phyloP scores from a whole-genome alignment of 208 protist genomes.

The Crithidia acanthocephali region DNA sequence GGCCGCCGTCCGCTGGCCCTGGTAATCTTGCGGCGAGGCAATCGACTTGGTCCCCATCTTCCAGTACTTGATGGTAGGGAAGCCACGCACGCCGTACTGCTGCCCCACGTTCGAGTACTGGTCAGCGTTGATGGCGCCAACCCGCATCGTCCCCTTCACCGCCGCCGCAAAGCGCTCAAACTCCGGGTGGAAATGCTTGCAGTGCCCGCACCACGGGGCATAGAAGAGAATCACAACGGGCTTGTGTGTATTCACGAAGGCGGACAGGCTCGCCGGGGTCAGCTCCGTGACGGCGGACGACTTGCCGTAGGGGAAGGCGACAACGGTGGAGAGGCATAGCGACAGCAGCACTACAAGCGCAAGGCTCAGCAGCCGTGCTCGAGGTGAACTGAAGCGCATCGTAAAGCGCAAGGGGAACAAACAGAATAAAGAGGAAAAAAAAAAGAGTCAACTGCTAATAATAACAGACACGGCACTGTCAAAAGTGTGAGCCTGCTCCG shows the following conservation, averaged over 20 bases:
- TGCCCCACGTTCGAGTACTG: slow-evolving; percentile 58
- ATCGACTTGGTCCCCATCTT: slow-evolving; percentile 63
- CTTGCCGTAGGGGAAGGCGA: slow-evolving; percentile 64
- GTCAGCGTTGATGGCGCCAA: slow-evolving; percentile 89
- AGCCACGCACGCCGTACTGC: slow-evolving; percentile 85
- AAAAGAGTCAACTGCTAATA: too few relatives aligned
- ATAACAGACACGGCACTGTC: too few relatives aligned
- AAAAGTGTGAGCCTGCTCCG: too few relatives aligned
- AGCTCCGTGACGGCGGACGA: slow-evolving; percentile 79
- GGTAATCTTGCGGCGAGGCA: slow-evolving; percentile 68
- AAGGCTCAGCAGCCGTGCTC: slow-evolving; percentile 14
- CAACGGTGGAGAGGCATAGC: background rate
- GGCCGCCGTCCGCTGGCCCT: slow-evolving; percentile 60
- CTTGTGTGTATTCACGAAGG: slow-evolving; percentile 90
- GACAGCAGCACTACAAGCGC: slow-evolving; percentile 12
- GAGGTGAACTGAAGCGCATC: background rate
- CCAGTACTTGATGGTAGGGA: slow-evolving; percentile 95
- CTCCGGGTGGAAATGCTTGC: slow-evolving; percentile 90
- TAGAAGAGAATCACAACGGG: slow-evolving; percentile 94
- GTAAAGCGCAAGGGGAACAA: background rate
- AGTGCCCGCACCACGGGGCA: slow-evolving; percentile 97
- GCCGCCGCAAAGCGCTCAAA: slow-evolving; percentile 83
- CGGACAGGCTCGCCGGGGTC: slow-evolving; percentile 52
- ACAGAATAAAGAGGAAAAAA: too few relatives aligned
- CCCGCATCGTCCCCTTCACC: slow-evolving; percentile 78